A percentile compares a stretch with the other conserved stretches of the same genome.
phyloP scores from a whole-genome alignment of 495 filamentous ascomycete species.

The Daldinia decipiens region DNA sequence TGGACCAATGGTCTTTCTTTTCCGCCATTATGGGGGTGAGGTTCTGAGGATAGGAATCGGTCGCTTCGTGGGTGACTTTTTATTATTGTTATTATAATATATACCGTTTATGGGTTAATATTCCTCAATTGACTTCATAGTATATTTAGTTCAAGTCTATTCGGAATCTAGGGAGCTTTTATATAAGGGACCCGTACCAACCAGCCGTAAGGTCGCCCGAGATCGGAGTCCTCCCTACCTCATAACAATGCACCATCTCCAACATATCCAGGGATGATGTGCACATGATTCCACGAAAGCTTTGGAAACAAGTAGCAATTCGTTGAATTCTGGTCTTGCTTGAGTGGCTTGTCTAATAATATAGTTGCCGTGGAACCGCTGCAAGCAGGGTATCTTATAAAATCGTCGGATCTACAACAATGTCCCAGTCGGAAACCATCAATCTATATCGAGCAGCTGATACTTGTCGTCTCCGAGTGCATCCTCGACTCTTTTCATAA shows the following conservation, averaged over 20 bases:
- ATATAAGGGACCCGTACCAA: conserved; percentile 19
- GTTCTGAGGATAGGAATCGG: not conserved
- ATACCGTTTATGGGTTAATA: not conserved
- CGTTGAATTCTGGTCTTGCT: conserved; percentile 3
- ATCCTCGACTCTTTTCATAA: conserved; percentile 82
- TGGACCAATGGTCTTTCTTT: conserved; percentile 67
- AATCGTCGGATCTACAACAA: not conserved
- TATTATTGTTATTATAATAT: not conserved
- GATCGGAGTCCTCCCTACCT: conserved; percentile 33
- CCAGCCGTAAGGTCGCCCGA: conserved; percentile 26
- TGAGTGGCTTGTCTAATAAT: not conserved
- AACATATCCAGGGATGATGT: conserved; percentile 1
- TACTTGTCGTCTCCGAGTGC: conserved; percentile 77
- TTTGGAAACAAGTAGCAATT: not conserved
- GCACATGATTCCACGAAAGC: not conserved
- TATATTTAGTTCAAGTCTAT: not conserved
- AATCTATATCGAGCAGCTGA: conserved; percentile 65
- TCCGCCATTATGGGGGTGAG: conserved; percentile 40
- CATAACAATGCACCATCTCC: conserved; percentile 48
- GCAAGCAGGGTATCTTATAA: conserved; percentile 10
- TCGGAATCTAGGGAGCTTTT: not conserved
- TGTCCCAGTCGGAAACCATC: not conserved
- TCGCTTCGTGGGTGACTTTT: not conserved
- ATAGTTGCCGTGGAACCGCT: not conserved
- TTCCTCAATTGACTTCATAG: not conserved